Conservation (phyloP, 306 rosid species). For the Prunus campanulata region DNA sequence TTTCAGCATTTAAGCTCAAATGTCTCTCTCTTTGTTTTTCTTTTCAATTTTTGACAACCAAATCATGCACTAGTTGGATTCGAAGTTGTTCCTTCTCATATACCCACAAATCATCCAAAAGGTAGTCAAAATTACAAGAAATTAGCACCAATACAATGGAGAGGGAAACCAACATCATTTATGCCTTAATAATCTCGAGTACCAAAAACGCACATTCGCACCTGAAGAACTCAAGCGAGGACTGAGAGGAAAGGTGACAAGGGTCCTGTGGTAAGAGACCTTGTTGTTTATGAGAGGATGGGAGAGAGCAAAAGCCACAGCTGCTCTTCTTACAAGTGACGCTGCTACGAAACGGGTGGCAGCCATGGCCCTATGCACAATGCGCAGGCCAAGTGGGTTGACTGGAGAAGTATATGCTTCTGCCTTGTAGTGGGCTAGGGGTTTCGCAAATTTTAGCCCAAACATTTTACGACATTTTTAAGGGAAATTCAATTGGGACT, state of each 20-base stretch:
- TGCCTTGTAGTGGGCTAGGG: neutral
- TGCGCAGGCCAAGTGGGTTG: neutral
- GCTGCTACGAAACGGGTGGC: conserved; percentile 48
- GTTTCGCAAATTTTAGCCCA: neutral
- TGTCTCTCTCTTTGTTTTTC: neutral
- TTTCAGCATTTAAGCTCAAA: neutral
- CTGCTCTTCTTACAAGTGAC: conserved; percentile 34
- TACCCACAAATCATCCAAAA: conserved; percentile 10
- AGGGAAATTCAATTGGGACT: no score
- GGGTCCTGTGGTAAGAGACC: conserved; percentile 34
- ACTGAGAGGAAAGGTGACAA: conserved; percentile 38
- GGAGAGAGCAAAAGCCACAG: conserved; percentile 37
- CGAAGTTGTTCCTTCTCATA: neutral
- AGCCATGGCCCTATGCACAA: conserved; percentile 47
- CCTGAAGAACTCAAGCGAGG: conserved; percentile 59
- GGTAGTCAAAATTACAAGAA: conserved; percentile 15
- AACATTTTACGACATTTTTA: no score
- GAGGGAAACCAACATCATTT: neutral
- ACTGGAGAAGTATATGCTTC: neutral
- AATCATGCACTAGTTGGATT: neutral
- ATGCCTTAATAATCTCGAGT: neutral
- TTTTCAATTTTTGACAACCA: neutral
- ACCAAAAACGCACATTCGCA: conserved; percentile 5
- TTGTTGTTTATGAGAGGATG: conserved; percentile 24
- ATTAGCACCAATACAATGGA: neutral